Conservation (phyloP, 352 stramenopile species). For the Thraustochytrium sp. region DNA sequence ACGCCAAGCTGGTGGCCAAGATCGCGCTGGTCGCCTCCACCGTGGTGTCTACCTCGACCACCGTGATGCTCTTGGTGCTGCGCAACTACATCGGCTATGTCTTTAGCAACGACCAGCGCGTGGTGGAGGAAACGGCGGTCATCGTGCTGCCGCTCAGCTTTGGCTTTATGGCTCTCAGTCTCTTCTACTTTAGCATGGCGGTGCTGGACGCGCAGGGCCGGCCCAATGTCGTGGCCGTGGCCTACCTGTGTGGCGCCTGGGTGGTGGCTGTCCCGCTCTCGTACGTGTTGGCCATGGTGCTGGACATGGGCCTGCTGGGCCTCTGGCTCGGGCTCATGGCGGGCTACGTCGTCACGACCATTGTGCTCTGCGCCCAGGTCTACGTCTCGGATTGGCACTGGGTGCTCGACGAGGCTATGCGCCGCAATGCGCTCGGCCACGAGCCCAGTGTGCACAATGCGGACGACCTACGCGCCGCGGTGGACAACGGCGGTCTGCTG, state of each 20-base stretch:
- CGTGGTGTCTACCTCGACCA: constrained; percentile 56
- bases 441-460: too few relatives aligned
- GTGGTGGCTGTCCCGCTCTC: constrained; percentile 63
- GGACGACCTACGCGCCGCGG: background rate
- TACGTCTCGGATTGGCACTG: constrained; percentile 61
- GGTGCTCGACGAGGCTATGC: constrained; percentile 25
- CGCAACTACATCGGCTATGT: constrained; percentile 58
- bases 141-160: constrained; percentile 60
- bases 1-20: constrained; percentile 59
- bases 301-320: constrained; percentile 57
- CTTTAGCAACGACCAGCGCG: constrained; percentile 62
- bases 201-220: constrained; percentile 63
- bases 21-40: constrained; percentile 57
- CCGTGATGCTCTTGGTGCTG: constrained; percentile 57
- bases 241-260: constrained; percentile 62
- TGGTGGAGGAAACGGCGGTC: constrained; percentile 62
- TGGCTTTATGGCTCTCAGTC: constrained; percentile 64
- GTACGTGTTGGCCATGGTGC: constrained; percentile 59
- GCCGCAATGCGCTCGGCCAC: constrained; percentile 4
- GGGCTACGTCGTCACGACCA: constrained; percentile 67
- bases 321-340: constrained; percentile 66
- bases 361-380: constrained; percentile 61
- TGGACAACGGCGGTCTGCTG: background rate
- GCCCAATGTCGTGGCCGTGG: constrained; percentile 48
- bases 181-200: constrained; percentile 71